Conservation (phyloP, 164 flowering plant genomes). For the Macadamia tetraphylla region DNA sequence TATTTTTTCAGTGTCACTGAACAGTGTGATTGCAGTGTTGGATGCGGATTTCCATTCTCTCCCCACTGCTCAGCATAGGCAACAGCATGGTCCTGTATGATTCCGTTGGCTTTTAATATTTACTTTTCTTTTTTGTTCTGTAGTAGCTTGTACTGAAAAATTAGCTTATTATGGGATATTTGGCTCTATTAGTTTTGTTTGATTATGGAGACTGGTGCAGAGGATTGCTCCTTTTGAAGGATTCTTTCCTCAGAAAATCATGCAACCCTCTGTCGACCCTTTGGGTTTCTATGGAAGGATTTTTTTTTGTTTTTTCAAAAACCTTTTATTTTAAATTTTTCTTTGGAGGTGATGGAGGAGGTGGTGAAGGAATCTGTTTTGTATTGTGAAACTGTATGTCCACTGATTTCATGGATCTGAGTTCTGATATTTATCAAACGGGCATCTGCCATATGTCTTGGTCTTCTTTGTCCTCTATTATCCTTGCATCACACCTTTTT, state of each 20-base stretch:
- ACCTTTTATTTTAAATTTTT: not conserved
- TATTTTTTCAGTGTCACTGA: constrained; percentile 66
- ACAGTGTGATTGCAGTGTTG: constrained; percentile 92
- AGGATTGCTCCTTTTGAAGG: too few relatives aligned
- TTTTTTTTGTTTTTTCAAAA: not conserved
- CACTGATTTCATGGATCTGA: too few relatives aligned
- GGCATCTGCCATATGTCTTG: too few relatives aligned
- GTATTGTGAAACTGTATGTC: too few relatives aligned
- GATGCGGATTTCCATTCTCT: constrained; percentile 99
- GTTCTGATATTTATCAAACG: too few relatives aligned
- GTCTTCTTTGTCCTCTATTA: too few relatives aligned
- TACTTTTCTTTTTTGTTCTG: not conserved
- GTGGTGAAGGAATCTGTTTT: too few relatives aligned
- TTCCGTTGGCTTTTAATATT: constrained; percentile 1
- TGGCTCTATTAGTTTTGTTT: not conserved
- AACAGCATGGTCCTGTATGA: constrained; percentile 96
- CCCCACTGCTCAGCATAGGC: constrained; percentile 83
- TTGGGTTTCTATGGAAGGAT: not conserved
- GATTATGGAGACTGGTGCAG: not conserved
- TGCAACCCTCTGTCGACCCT: too few relatives aligned
- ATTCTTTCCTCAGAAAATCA: not conserved
- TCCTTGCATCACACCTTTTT: too few relatives aligned
- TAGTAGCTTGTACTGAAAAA: not conserved
- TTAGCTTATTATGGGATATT: not conserved
- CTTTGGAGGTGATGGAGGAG: not conserved